These are phyloP conservation scores for Irpex sp. DNA, from an alignment of 1,284 basidiomycete species.

Conservation along the genomic window DNA sequence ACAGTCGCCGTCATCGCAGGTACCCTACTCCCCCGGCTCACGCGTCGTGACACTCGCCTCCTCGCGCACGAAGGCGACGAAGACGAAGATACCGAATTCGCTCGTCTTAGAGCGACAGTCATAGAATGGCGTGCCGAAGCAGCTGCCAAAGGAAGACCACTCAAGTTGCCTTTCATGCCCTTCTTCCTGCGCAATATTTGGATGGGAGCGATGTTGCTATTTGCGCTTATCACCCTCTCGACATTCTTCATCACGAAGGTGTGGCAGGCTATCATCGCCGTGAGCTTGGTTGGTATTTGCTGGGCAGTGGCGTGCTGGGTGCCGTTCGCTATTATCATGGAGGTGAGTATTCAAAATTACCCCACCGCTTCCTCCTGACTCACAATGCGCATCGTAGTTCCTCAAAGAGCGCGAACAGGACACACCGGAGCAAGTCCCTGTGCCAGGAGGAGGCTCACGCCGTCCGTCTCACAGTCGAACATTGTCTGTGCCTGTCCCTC, in stretches of 20 bases:
- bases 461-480: conserved; percentile 40
- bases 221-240: conserved; percentile 70
- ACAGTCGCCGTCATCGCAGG: conserved; percentile 83
- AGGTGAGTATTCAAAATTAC: conserved; percentile 40
- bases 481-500: conserved; percentile 35
- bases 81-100: conserved; percentile 67
- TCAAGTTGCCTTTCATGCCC: conserved; percentile 79
- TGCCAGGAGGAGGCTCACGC: conserved; percentile 7
- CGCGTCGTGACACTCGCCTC: conserved; percentile 72
- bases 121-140: conserved; percentile 80
- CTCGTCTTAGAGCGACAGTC: conserved; percentile 65
- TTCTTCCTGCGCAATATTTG: conserved; percentile 89
- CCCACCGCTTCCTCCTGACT: too few relatives aligned
- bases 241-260: conserved; percentile 83
- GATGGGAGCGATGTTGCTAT: conserved; percentile 80
- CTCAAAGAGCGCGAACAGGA: conserved; percentile 67
- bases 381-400: too few relatives aligned
- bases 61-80: conserved; percentile 66
- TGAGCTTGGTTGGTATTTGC: conserved; percentile 83
- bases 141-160: conserved; percentile 59
- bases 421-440: conserved; percentile 13
- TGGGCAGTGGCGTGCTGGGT: conserved; percentile 97
- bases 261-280: conserved; percentile 72
- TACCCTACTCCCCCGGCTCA: conserved; percentile 76
- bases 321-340: conserved; percentile 89